Base-by-base conservation (phyloP, 805 yeast genomes). In the Yamadazyma paraphyllophila region DNA sequence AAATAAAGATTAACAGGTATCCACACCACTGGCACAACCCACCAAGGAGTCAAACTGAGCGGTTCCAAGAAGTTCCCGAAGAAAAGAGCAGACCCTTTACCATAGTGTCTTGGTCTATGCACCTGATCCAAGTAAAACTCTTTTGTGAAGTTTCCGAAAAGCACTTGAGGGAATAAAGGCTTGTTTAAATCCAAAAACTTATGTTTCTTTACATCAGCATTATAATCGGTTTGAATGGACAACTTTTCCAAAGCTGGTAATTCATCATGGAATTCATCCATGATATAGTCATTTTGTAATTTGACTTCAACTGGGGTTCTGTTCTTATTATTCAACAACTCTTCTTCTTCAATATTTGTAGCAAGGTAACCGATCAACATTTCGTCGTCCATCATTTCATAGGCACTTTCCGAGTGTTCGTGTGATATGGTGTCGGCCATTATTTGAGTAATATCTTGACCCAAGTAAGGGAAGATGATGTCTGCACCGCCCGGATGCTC, bases 101-200 rank as follows among this genome's bases (percentile, higher is more conserved):
- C 98, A 62, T 91, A 94, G 66, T 94, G 99, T 63, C 99, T 83
- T 44, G 99, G 99, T 67, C 97, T 82, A 66, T 94, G 99, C 36
- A 94, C 94, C 68, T 94, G 97, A 62, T 90, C 96, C 60, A 94
- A 74, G 65, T 94, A 94, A 60, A 94, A 92, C 36, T 88, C 95
- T 62, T 88, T 92, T 35, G 86, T 61, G 74, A 90, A 94, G 30
- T 78, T 76, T 35, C 90, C 82, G 49, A 78, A 74, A 45, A 89
- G 67, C 38, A 94, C 88, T 71, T 94, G 99, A 65, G 80, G 60
- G 36, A 94, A 69, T 56, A 94, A 73, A 1, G 99, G 96, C 62
- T 80, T 82, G 55, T 77, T 81, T 59, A 94, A 77, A 64, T 94
- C 98, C 56, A 94, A 72, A 65, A 94, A 94, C 62, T 85, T 78